Conservation (phyloP, 176 grass and related monocot genomes). For the Phyllostachys edulis region DNA sequence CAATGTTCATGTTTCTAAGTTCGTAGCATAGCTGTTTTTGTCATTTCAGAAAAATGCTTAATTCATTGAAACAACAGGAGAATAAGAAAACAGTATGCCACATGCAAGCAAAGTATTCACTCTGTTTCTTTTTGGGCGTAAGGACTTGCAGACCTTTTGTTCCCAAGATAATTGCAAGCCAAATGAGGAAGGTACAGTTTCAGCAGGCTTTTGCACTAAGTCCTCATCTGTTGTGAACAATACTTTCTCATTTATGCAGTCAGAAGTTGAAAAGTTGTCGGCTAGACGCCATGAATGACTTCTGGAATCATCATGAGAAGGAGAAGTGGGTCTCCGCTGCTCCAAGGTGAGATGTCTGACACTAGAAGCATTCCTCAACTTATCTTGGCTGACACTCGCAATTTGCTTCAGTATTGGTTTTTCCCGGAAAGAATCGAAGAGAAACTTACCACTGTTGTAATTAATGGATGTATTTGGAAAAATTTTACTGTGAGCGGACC, state of each 20-base stretch:
- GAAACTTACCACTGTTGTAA: conserved; percentile 21
- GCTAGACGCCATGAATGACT: conserved; percentile 1
- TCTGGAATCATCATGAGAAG: conserved; percentile 22
- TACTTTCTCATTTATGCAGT: conserved; percentile 35
- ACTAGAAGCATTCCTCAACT: conserved; percentile 25
- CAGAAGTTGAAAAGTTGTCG: conserved; percentile 43
- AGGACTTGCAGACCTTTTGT: conserved; percentile 42
- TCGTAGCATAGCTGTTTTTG: not conserved
- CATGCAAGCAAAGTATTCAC: not conserved
- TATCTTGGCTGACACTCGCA: conserved; percentile 1
- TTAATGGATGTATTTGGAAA: conserved; percentile 10
- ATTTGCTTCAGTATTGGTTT: conserved; percentile 41
- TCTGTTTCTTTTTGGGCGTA: conserved; percentile 10
- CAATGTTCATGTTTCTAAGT: not conserved
- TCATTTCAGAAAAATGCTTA: not conserved
- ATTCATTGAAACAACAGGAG: not conserved
- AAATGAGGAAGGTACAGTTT: conserved; percentile 8
- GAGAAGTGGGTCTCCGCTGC: conserved; percentile 18
- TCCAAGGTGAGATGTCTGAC: not conserved
- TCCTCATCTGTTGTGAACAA: conserved; percentile 41
- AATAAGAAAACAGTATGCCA: not conserved
- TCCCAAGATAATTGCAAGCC: conserved; percentile 29
- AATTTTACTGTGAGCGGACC: conserved; percentile 20
- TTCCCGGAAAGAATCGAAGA: conserved; percentile 29
- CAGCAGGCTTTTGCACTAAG: conserved; percentile 18